These are phyloP conservation scores for Blastobotrys muscicola DNA, from an alignment of 805 yeast genomes.

Conservation along the genomic window DNA sequence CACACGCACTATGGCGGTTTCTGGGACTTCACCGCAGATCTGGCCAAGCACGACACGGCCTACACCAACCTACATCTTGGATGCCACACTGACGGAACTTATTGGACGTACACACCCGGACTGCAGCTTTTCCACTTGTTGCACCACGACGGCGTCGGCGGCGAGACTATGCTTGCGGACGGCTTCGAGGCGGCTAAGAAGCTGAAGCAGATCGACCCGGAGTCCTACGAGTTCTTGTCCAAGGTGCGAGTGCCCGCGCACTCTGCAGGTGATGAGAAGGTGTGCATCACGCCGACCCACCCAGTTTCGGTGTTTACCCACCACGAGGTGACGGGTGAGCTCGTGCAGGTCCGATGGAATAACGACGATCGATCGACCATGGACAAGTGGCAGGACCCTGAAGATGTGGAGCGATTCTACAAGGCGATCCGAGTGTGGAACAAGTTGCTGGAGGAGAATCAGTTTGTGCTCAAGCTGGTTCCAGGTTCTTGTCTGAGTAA, in stretches of 20 bases:
- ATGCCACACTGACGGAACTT: constrained; percentile 65
- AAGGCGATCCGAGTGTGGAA: constrained; percentile 51
- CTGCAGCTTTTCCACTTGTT: constrained; percentile 59
- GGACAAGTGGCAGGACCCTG: constrained; percentile 37
- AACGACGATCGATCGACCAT: constrained; percentile 58
- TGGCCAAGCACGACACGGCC: constrained; percentile 61
- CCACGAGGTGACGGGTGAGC: constrained; percentile 36
- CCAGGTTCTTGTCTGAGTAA: constrained; percentile 36
- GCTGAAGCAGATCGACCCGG: constrained; percentile 39
- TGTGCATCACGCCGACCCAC: constrained; percentile 47
- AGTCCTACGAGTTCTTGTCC: constrained; percentile 41
- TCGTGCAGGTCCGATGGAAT: constrained; percentile 62
- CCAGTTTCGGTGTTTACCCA: constrained; percentile 48
- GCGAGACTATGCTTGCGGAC: constrained; percentile 58
- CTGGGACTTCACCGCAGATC: constrained; percentile 68
- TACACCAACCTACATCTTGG: constrained; percentile 58
- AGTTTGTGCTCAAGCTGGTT: constrained; percentile 42
- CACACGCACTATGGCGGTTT: constrained; percentile 74
- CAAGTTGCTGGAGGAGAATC: constrained; percentile 42
- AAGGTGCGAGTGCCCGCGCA: constrained; percentile 53
- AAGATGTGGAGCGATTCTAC: constrained; percentile 42
- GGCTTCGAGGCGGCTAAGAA: constrained; percentile 51
- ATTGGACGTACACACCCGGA: constrained; percentile 67
- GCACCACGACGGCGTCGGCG: constrained; percentile 52
- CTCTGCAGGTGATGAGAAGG: constrained; percentile 61